Evolutionary conservation across 257 asterid genomes (phyloP).

Genomic region (Solanum paucissectum): DNA sequence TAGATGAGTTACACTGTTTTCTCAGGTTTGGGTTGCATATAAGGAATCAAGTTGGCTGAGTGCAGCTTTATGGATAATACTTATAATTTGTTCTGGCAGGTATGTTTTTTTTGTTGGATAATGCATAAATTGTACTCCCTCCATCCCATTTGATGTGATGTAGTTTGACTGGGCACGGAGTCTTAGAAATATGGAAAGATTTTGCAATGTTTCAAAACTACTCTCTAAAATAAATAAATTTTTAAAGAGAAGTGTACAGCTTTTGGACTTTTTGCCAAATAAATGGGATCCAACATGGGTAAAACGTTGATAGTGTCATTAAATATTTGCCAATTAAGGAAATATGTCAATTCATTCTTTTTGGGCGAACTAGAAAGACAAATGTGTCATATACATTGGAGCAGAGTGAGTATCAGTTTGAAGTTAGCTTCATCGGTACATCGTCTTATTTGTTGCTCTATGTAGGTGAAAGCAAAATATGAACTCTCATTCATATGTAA

Average conservation of each 20-base stretch:
- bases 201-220: background rate
- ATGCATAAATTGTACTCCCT: background rate
- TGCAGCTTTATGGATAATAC: conserved; percentile 48
- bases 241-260: background rate
- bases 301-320: background rate
- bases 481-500: background rate
- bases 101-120: background rate
- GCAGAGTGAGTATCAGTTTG: background rate
- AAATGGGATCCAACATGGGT: background rate
- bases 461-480: background rate
- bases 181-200: background rate
- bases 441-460: background rate
- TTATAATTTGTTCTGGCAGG: conserved; percentile 78
- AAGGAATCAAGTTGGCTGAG: conserved; percentile 57
- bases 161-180: background rate
- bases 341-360: background rate
- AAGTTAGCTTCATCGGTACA: background rate
- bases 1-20: background rate
- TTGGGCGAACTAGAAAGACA: background rate
- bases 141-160: background rate
- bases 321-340: background rate
- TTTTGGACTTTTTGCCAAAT: background rate
- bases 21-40: conserved; percentile 82
- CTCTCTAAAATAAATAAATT: background rate
- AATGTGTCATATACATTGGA: background rate